A percentile compares a stretch with the other conserved stretches of the same genome.
These are phyloP conservation scores for Triticum urartu DNA, from an alignment of 176 grass and related monocot genomes.

Conservation along the genomic window DNA sequence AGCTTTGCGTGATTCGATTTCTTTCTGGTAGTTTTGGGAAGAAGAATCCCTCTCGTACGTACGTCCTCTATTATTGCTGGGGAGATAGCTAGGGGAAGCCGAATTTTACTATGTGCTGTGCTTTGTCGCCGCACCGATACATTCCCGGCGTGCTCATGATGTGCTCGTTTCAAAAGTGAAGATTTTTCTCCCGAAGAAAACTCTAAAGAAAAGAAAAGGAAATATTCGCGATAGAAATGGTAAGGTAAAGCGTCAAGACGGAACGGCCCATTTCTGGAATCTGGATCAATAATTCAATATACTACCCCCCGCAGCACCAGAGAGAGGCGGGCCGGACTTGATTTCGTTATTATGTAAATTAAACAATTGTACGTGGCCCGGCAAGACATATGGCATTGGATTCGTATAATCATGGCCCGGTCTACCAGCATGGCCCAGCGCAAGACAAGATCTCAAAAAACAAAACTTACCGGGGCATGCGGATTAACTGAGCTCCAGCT, in stretches of 20 bases:
- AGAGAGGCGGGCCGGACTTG: neutral
- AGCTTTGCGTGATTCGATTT: conserved; percentile 36
- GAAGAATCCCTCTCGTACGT: neutral
- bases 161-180: too few species aligned
- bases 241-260: neutral
- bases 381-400: neutral
- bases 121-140: too few species aligned
- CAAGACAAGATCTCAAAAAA: too few species aligned
- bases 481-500: too few species aligned
- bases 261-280: neutral
- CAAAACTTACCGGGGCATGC: too few species aligned
- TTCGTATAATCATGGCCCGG: too few species aligned
- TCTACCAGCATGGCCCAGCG: too few species aligned
- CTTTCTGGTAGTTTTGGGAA: conserved; percentile 24
- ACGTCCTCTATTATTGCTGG: neutral
- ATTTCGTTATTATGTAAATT: neutral
- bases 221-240: neutral
- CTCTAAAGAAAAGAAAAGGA: too few species aligned
- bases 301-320: neutral
- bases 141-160: too few species aligned
- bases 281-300: neutral
- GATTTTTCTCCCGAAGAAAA: too few species aligned
- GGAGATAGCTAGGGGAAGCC: neutral
- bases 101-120: neutral
- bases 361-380: neutral